Conservation (phyloP, 176 grass and related monocot genomes). For the Metroxylon sagu region DNA sequence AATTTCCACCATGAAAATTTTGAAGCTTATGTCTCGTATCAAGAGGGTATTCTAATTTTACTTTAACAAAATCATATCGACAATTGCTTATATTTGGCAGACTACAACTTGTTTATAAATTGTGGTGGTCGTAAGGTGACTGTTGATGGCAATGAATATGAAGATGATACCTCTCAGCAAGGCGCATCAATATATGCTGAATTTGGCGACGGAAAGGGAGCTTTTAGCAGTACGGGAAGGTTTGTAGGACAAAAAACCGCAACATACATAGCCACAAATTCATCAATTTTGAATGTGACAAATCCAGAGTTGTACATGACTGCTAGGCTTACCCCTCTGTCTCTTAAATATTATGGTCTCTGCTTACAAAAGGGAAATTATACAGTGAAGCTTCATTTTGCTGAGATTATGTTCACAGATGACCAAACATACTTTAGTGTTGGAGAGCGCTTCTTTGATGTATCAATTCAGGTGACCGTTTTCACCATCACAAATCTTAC, state of each 20-base stretch:
- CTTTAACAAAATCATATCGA: no score
- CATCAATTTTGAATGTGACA: not conserved
- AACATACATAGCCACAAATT: not conserved
- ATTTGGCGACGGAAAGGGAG: not conserved
- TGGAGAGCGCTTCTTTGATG: constrained; percentile 15
- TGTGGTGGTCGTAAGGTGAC: constrained; percentile 1
- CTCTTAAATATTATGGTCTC: constrained; percentile 13
- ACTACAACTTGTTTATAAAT: constrained; percentile 11
- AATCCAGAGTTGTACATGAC: constrained; percentile 12
- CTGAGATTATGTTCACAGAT: constrained; percentile 8
- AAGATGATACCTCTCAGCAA: not conserved
- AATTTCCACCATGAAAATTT: no score
- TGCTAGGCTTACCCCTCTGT: constrained; percentile 1
- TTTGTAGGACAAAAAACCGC: not conserved
- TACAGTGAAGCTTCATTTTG: constrained; percentile 9
- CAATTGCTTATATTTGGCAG: not conserved
- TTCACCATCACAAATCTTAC: no score
- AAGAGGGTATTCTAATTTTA: no score
- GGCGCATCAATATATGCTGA: not conserved
- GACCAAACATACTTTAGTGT: constrained; percentile 10
- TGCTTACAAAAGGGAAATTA: constrained; percentile 7
- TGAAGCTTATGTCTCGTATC: no score
- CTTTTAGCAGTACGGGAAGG: constrained; percentile 3
- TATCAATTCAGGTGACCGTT: constrained; percentile 13
- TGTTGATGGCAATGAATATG: not conserved